phyloP scores from a whole-genome alignment of 2,329 filamentous ascomycete species.

The Fusarium transvaalense region DNA sequence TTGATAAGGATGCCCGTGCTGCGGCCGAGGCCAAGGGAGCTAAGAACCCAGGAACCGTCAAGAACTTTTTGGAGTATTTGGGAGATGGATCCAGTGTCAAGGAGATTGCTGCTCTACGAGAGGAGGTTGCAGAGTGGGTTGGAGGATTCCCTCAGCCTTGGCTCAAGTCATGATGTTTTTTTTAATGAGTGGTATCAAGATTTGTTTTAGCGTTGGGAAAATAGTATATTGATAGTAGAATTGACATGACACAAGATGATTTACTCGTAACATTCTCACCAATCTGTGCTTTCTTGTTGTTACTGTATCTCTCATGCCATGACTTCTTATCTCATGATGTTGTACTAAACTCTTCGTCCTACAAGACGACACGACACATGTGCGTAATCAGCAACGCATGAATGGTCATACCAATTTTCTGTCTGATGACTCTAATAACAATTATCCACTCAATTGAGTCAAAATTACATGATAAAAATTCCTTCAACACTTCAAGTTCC shows the following conservation, averaged over 20 bases:
- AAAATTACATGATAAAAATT: slow-evolving; percentile 24
- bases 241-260: slow-evolving; percentile 2
- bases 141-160: slow-evolving; percentile 56
- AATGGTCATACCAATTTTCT: background rate
- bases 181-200: slow-evolving; percentile 17
- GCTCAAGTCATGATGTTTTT: slow-evolving; percentile 42
- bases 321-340: slow-evolving; percentile 19
- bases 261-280: background rate
- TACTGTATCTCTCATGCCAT: background rate
- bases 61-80: slow-evolving; percentile 74
- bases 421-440: background rate
- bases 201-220: slow-evolving; percentile 30
- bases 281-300: background rate
- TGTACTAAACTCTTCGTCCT: background rate
- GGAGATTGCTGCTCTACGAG: slow-evolving; percentile 75
- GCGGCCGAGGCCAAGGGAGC: slow-evolving; percentile 73
- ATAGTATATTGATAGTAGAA: slow-evolving; percentile 10
- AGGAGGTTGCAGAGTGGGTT: slow-evolving; percentile 79
- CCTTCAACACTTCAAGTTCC: slow-evolving; percentile 19
- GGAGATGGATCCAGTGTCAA: slow-evolving; percentile 73
- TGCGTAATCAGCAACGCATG: background rate
- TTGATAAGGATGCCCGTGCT: slow-evolving; percentile 77
- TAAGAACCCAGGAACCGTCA: slow-evolving; percentile 72
- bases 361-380: background rate
- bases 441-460: slow-evolving; percentile 7